Conservation (phyloP, 176 grass and related monocot species). For the Cocos nucifera region DNA sequence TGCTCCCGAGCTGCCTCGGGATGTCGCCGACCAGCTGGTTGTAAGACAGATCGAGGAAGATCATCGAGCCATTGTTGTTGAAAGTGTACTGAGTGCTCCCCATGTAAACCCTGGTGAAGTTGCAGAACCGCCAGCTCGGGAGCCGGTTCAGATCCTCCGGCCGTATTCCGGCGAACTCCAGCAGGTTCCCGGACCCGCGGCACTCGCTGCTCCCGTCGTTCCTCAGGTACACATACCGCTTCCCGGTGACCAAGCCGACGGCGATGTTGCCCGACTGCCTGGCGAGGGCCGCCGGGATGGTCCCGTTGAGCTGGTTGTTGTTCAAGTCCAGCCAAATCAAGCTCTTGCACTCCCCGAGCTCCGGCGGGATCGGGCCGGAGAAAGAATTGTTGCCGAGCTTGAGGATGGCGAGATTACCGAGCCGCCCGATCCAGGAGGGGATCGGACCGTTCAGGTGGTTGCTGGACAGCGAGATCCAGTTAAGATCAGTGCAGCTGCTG, state of each 20-base stretch:
- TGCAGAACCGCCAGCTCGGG: slow-evolving; percentile 66
- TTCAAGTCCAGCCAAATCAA: slow-evolving; percentile 88
- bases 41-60: slow-evolving; percentile 86
- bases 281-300: slow-evolving; percentile 54
- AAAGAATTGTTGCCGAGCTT: slow-evolving; percentile 92
- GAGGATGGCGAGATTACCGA: slow-evolving; percentile 65
- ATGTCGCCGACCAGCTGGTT: slow-evolving; percentile 68
- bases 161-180: slow-evolving; percentile 82
- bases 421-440: slow-evolving; percentile 68
- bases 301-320: slow-evolving; percentile 67
- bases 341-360: slow-evolving; percentile 89
- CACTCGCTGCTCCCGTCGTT: slow-evolving; percentile 84
- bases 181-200: slow-evolving; percentile 64
- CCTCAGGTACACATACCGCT: slow-evolving; percentile 69
- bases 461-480: slow-evolving; percentile 92
- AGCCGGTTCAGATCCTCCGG: slow-evolving; percentile 59
- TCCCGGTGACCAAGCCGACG: slow-evolving; percentile 57
- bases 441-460: slow-evolving; percentile 69
- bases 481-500: slow-evolving; percentile 54
- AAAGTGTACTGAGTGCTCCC: slow-evolving; percentile 83
- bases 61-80: slow-evolving; percentile 92
- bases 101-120: slow-evolving; percentile 80
- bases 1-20: slow-evolving; percentile 60
- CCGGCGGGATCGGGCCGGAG: slow-evolving; percentile 55
- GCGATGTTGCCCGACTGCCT: slow-evolving; percentile 76